Evolutionary conservation across 495 filamentous ascomycete species (phyloP).

Genomic region (Aspergillus baeticus): DNA sequence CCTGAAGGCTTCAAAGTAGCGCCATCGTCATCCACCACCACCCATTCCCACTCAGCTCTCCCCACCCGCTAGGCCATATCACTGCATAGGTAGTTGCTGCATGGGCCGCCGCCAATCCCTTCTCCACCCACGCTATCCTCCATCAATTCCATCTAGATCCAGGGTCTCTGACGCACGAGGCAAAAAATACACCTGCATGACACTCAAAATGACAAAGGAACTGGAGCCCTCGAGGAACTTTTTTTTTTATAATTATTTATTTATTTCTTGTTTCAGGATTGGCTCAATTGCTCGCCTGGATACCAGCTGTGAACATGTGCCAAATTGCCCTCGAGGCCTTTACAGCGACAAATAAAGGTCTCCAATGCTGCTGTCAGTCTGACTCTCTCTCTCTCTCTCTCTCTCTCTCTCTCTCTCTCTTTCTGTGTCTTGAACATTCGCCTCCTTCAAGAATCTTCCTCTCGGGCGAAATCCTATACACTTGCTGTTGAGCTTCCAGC

Average conservation of each 20-base stretch:
- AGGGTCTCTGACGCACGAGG: constrained; percentile 37
- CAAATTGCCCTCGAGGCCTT: constrained; percentile 14
- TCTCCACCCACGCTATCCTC: constrained; percentile 26
- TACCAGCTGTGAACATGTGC: constrained; percentile 26
- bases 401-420: no score
- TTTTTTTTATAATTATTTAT: constrained; percentile 18
- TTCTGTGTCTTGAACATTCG: no score
- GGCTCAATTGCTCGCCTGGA: constrained; percentile 22
- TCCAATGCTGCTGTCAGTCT: constrained; percentile 22
- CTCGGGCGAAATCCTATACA: background rate
- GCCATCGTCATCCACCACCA: constrained; percentile 21
- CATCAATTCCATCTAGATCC: constrained; percentile 35
- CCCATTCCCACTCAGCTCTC: constrained; percentile 14
- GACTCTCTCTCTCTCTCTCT: no score
- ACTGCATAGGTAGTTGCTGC: constrained; percentile 26
- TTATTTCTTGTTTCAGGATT: constrained; percentile 22
- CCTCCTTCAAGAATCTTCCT: constrained; percentile 14
- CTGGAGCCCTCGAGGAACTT: constrained; percentile 20
- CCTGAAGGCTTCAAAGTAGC: constrained; percentile 2
- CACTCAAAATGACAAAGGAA: constrained; percentile 34
- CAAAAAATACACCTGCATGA: constrained; percentile 36
- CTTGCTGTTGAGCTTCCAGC: no score
- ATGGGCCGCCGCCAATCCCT: constrained; percentile 33
- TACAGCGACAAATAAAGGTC: constrained; percentile 23
- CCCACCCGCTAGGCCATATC: constrained; percentile 24